Evolutionary conservation across 2,329 filamentous ascomycete species (phyloP).

Genomic region (Hypomyces perniciosus): DNA sequence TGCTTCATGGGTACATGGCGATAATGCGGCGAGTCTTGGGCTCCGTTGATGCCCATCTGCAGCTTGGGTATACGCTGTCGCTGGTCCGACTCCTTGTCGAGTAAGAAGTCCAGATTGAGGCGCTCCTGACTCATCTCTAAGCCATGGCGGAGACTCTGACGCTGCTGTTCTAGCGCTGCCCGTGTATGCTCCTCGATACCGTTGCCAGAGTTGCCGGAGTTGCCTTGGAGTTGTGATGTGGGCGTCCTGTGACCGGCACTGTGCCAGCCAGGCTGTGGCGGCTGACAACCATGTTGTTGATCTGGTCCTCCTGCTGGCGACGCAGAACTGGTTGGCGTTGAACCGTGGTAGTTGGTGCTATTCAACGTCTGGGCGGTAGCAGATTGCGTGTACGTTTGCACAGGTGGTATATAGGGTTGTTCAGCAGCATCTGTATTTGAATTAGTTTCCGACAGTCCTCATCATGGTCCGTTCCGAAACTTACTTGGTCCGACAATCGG

Average conservation of each 20-base stretch:
- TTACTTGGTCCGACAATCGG: constrained; percentile 42
- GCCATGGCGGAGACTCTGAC: constrained; percentile 45
- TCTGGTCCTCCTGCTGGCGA: not conserved
- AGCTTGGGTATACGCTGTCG: constrained; percentile 42
- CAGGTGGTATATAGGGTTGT: constrained; percentile 28
- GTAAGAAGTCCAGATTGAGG: constrained; percentile 66
- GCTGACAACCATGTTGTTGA: not conserved
- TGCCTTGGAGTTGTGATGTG: not conserved
- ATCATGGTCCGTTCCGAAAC: constrained; percentile 8
- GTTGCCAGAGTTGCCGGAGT: not conserved
- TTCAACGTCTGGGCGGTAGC: constrained; percentile 15
- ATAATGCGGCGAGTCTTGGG: constrained; percentile 39
- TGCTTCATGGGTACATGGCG: constrained; percentile 46
- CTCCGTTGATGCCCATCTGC: constrained; percentile 43
- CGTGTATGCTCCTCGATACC: constrained; percentile 5
- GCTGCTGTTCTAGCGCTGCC: constrained; percentile 39
- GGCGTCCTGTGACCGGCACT: constrained; percentile 3
- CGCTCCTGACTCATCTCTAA: constrained; percentile 59
- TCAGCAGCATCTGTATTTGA: constrained; percentile 15
- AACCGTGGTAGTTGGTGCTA: constrained; percentile 14
- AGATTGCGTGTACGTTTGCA: constrained; percentile 21
- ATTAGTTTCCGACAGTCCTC: not conserved
- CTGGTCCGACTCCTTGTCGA: constrained; percentile 48
- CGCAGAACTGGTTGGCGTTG: not conserved
- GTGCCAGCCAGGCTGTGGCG: constrained; percentile 5